phyloP scores from a whole-genome alignment of 495 filamentous ascomycete genomes.

The Annulohypoxylon maeteangense region DNA sequence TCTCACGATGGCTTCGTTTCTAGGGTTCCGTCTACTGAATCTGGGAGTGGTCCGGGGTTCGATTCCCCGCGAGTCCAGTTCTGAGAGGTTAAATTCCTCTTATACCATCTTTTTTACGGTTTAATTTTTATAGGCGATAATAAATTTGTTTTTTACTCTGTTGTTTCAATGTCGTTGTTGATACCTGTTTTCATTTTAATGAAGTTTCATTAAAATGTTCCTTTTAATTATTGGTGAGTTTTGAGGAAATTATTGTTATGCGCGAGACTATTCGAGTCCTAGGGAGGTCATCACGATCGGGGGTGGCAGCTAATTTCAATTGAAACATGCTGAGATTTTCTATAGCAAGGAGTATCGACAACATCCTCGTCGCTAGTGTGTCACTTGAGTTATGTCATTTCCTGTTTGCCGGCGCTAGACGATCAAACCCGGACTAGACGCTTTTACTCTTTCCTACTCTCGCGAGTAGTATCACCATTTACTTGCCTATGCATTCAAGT shows the following conservation, averaged over 20 bases:
- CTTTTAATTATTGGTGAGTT: neutral
- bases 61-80: conserved; percentile 61
- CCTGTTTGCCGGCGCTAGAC: neutral
- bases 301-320: neutral
- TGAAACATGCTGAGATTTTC: neutral
- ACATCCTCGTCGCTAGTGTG: neutral
- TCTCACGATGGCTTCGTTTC: conserved; percentile 8
- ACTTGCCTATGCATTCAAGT: neutral
- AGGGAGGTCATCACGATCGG: neutral
- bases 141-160: too few species aligned
- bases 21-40: conserved; percentile 37
- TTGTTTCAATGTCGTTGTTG: too few species aligned
- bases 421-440: neutral
- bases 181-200: neutral
- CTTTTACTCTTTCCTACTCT: neutral
- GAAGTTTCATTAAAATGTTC: neutral
- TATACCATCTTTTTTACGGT: conserved; percentile 22
- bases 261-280: too few species aligned
- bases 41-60: conserved; percentile 66
- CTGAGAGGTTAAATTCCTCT: conserved; percentile 39
- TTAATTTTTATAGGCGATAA: conserved; percentile 12
- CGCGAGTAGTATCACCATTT: neutral
- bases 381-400: neutral
- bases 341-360: neutral
- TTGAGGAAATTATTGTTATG: neutral